phyloP scores from a whole-genome alignment of 164 flowering plant genomes.

The Berberis thunbergii region DNA sequence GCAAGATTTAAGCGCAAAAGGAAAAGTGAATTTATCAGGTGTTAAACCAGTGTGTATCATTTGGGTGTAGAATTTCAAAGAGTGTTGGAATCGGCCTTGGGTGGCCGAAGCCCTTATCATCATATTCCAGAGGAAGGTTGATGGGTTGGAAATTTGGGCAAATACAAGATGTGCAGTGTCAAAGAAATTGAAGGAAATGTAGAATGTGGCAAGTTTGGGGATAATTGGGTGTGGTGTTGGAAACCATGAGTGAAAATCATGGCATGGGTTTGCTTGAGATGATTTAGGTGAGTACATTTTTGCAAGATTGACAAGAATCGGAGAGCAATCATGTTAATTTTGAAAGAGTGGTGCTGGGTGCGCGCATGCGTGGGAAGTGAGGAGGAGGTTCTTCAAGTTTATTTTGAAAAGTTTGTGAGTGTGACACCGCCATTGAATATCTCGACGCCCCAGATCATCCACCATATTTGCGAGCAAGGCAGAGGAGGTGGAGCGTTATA shows the following conservation, averaged over 20 bases:
- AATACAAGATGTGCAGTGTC: constrained; percentile 12
- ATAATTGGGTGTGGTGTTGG: constrained; percentile 12
- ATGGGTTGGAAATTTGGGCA: constrained; percentile 13
- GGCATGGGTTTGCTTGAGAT: constrained; percentile 19
- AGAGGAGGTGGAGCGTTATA: too few relatives aligned
- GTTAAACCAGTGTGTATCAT: constrained; percentile 17
- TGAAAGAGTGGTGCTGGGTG: too few relatives aligned
- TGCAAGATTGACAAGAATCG: constrained; percentile 8
- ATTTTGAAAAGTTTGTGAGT: too few relatives aligned
- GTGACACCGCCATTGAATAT: too few relatives aligned
- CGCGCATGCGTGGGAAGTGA: too few relatives aligned
- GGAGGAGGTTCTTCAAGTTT: too few relatives aligned
- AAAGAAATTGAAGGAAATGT: constrained; percentile 12
- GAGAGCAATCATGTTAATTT: background rate
- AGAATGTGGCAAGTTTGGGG: constrained; percentile 12
- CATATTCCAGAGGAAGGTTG: constrained; percentile 23
- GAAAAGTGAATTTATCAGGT: constrained; percentile 30
- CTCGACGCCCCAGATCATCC: too few relatives aligned
- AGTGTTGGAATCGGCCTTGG: constrained; percentile 5
- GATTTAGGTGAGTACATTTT: constrained; percentile 12
- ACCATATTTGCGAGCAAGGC: too few relatives aligned
- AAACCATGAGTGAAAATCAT: constrained; percentile 16
- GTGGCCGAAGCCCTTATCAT: constrained; percentile 20
- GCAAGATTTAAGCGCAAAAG: constrained; percentile 31
- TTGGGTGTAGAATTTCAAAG: constrained; percentile 14